phyloP scores from a whole-genome alignment of 2,329 filamentous ascomycete genomes.

The Colletotrichum higginsianum region DNA sequence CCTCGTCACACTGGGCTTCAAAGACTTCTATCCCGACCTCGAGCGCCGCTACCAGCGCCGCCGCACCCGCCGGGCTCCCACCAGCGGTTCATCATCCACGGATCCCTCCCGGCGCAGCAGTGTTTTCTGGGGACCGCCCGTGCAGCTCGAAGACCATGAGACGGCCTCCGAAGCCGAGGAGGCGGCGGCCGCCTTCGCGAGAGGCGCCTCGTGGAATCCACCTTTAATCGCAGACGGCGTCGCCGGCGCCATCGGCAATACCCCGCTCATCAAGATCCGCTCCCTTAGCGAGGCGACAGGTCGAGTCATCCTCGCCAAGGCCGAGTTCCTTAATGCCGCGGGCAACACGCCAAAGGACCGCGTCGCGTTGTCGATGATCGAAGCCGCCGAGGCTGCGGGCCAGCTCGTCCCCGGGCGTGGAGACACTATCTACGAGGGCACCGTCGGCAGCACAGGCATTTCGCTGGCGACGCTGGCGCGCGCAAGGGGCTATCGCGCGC shows the following conservation, averaged over 20 bases:
- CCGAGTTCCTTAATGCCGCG: slow-evolving; percentile 95
- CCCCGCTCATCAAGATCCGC: slow-evolving; percentile 87
- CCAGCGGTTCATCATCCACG: slow-evolving; percentile 34
- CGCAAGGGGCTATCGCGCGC: slow-evolving; percentile 89
- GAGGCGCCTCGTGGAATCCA: slow-evolving; percentile 44
- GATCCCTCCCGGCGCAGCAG: slow-evolving; percentile 56
- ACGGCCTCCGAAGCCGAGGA: slow-evolving; percentile 49
- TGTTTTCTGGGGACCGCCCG: slow-evolving; percentile 62
- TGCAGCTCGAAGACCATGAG: slow-evolving; percentile 72
- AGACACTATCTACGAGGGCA: slow-evolving; percentile 98
- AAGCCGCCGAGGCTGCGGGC: slow-evolving; percentile 82
- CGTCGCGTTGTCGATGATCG: slow-evolving; percentile 92
- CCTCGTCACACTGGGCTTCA: slow-evolving; percentile 81
- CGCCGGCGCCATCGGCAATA: slow-evolving; percentile 93
- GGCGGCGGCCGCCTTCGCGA: slow-evolving; percentile 41
- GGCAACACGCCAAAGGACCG: slow-evolving; percentile 96
- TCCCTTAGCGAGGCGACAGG: slow-evolving; percentile 90
- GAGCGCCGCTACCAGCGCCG: slow-evolving; percentile 73
- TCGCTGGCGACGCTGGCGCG: slow-evolving; percentile 91
- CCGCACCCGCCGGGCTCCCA: slow-evolving; percentile 46
- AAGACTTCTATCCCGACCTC: slow-evolving; percentile 84
- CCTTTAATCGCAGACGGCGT: slow-evolving; percentile 79
- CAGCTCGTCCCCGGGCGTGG: slow-evolving; percentile 84
- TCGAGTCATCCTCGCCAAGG: slow-evolving; percentile 92
- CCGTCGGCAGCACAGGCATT: slow-evolving; percentile 95